Conservation (phyloP, 169 alveolate species). For the Plasmodium fragile region DNA sequence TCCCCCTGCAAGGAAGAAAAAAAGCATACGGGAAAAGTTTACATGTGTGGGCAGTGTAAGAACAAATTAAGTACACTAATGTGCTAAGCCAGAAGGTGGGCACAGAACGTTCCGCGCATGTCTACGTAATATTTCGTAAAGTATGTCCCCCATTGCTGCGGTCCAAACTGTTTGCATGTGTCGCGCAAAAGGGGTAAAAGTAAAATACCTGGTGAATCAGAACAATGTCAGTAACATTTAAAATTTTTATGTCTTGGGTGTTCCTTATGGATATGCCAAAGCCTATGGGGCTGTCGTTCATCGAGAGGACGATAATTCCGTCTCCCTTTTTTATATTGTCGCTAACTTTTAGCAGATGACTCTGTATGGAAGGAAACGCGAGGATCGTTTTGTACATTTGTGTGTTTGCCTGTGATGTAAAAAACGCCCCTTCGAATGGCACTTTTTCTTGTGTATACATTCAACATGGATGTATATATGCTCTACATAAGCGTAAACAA, state of each 20-base stretch:
- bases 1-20: slow-evolving; percentile 48
- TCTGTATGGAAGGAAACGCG: slow-evolving; percentile 12
- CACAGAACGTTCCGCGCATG: not conserved
- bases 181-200: not conserved
- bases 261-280: slow-evolving; percentile 72
- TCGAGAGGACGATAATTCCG: slow-evolving; percentile 62
- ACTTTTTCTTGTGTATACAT: not conserved
- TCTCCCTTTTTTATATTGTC: slow-evolving; percentile 76
- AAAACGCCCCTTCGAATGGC: not conserved
- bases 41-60: not conserved
- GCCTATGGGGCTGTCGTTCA: slow-evolving; percentile 76
- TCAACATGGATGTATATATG: not conserved
- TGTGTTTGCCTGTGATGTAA: not conserved
- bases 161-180: not conserved
- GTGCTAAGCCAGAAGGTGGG: not conserved
- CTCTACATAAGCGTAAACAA: not conserved
- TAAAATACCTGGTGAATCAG: slow-evolving; percentile 73
- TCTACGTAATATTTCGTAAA: not conserved
- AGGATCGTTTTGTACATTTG: not conserved
- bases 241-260: slow-evolving; percentile 65
- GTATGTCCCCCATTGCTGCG: not conserved
- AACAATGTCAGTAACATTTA: slow-evolving; percentile 58
- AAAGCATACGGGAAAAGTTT: not conserved
- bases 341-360: slow-evolving; percentile 61
- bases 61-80: not conserved